Base-by-base conservation (phyloP, 1,284 basidiomycete species). In the Marasmius sp. region DNA sequence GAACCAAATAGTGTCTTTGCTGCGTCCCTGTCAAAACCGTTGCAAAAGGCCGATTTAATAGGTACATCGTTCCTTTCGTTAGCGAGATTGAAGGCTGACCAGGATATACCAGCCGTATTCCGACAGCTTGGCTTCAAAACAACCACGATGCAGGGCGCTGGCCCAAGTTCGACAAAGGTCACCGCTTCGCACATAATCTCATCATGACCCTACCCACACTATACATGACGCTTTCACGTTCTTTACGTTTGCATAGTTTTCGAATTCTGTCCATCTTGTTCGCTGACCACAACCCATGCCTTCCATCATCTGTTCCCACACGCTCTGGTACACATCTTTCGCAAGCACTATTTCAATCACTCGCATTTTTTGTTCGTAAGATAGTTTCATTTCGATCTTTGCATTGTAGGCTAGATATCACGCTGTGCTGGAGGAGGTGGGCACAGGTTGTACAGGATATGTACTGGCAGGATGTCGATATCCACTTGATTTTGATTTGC, bases 51-150 rank as follows among this genome's bases (percentile, higher is more conserved):
- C 18, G 93, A 95, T 71, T 79, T 97, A 38, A 78, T 95, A 57
- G 72, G 80, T 80, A 63, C 58, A 74, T 70, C 14, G 36, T 16
- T 55, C 52, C 33, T 55, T 57, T 41, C 41, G 20, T 37, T 48
- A 45, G 59, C 34, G n/a, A 36, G 41, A 53, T 61, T 63, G 16
- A 12, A 53, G 48, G n/a, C 57, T 62, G 49, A 67, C 60, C 22
- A 20, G 16, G 57, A 18, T 56, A 36, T 34, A 51, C 33, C 56
- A 82, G 84, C 81, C 64, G 89, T 87, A 64, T 92, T 89, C 86
- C 88, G 89, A 52, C 85, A 91, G 71, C 83, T 97, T 47, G 94
- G 95, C 33, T 97, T 97, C 82, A 93, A 88, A 81, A 93, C 89
- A 18, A 85, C 89, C n/a, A 85, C 88, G n/a, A 81, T 86, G 64